phyloP scores from a whole-genome alignment of 228 moss, liverwort and hornwort genomes.

The Sphagnum magellanicum region DNA sequence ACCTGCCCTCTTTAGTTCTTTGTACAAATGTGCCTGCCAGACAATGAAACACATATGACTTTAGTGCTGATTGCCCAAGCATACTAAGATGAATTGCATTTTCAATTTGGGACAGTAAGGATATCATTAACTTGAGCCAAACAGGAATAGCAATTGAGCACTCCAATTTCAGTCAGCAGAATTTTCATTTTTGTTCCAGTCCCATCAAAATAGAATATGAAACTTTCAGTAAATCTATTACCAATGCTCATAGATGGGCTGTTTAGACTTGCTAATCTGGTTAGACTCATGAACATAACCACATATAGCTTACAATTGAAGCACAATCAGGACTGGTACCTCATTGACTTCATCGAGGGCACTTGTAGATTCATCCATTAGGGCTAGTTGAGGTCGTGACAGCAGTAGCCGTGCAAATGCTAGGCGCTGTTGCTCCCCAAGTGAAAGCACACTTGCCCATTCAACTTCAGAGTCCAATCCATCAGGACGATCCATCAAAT shows the following conservation, averaged over 20 bases:
- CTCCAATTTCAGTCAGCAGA: too few species aligned
- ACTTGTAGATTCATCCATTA: conserved; percentile 90
- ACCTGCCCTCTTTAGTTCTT: conserved; percentile 36
- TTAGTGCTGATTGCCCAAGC: not conserved
- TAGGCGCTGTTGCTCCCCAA: conserved; percentile 83
- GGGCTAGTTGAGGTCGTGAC: conserved; percentile 60
- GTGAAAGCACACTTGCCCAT: conserved; percentile 76
- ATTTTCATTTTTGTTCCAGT: too few species aligned
- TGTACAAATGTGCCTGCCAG: conserved; percentile 39
- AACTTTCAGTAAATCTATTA: too few species aligned
- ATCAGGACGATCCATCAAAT: conserved; percentile 56
- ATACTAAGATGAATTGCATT: too few species aligned
- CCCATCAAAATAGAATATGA: too few species aligned
- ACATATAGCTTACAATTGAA: too few species aligned
- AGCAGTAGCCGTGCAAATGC: conserved; percentile 79
- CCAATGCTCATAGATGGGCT: too few species aligned
- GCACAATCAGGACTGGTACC: conserved; percentile 21
- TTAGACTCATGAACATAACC: too few species aligned
- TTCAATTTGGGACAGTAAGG: too few species aligned
- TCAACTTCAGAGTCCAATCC: conserved; percentile 71
- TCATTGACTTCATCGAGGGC: conserved; percentile 90
- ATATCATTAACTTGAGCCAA: too few species aligned
- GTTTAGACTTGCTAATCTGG: too few species aligned
- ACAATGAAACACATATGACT: not conserved
- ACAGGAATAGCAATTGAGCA: too few species aligned